Percentiles rank a stretch among this genome's conserved stretches.
Evolutionary conservation across 225 moss, liverwort and hornwort species (phyloP).

Genomic region (Physcomitrium patens): DNA sequence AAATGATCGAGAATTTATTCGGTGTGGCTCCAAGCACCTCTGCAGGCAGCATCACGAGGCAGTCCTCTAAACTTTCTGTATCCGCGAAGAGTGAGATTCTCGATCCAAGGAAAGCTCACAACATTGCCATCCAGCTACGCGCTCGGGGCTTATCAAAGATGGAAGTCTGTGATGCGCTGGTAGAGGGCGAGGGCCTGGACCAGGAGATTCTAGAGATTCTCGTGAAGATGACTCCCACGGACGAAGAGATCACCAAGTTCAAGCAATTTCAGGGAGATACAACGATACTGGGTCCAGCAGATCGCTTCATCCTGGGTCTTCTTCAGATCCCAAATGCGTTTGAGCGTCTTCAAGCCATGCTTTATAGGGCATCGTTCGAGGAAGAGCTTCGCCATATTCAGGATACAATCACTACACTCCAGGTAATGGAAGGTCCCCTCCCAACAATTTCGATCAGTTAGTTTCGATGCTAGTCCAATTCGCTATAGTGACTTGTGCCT

Average conservation of each 20-base stretch:
- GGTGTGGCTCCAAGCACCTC: conserved; percentile 38
- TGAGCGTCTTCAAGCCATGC: conserved; percentile 72
- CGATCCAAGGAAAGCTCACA: conserved; percentile 77
- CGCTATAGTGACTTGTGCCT: background rate
- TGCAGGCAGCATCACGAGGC: conserved; percentile 26
- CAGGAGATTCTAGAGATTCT: conserved; percentile 68
- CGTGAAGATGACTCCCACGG: conserved; percentile 69
- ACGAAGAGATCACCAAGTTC: conserved; percentile 69
- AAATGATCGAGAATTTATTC: conserved; percentile 74
- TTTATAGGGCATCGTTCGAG: conserved; percentile 69
- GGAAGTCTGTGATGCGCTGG: conserved; percentile 72
- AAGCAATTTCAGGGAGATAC: conserved; percentile 53
- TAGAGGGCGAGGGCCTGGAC: conserved; percentile 75
- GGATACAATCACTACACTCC: conserved; percentile 61
- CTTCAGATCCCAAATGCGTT: conserved; percentile 76
- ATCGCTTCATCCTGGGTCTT: conserved; percentile 63
- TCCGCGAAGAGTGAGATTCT: conserved; percentile 46
- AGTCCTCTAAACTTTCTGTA: background rate
- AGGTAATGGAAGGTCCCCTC: conserved; percentile 37
- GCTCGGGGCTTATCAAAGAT: conserved; percentile 68
- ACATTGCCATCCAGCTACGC: conserved; percentile 81
- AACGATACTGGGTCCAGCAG: conserved; percentile 71
- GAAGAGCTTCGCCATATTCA: conserved; percentile 75
- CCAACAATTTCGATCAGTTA: background rate
- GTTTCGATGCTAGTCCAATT: background rate